Base-by-base conservation (phyloP, 2,329 filamentous ascomycete genomes). In the Fusarium tricinctum region DNA sequence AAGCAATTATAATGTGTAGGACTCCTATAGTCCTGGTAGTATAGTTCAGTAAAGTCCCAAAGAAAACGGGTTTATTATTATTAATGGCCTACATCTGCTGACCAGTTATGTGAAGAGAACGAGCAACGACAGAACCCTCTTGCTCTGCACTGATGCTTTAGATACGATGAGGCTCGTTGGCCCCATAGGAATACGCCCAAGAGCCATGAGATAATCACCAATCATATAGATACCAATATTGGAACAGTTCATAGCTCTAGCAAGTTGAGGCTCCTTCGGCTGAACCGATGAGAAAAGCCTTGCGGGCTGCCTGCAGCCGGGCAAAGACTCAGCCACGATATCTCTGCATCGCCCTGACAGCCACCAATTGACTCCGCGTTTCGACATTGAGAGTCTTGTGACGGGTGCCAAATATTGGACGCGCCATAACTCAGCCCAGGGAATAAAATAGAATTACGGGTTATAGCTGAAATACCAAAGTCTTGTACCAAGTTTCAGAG, bases 251-350 rank as follows among this genome's bases (percentile, higher is more conserved):
- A 20, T 20, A 39, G 30, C 15, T 42, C 42, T 12, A n/a, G 17
- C 30, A 28, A 43, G 14, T 39, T 57, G 58, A 58, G 32, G 51
- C 53, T 49, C 46, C 17, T 50, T 50, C 47, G 49, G 59, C 42
- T 17, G 26, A 32, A 22, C 42, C 49, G 55, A 51, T 43, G 56
- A 55, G 51, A 40, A 46, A 58, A 45, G 58, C 57, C 63, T 54
- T 39, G 40, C 23, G 48, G 32, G 26, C 33, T 47, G 45, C 49
- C 54, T 65, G 28, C 45, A 58, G 46, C 58, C 55, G 59, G 65
- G 71, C 67, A 56, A 66, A 20, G 45, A 40, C 71, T 68, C 57
- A 68, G 71, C 67, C 71, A 67, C 50, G 35, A 38, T 38, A n/a
- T n/a, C 17, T n/a, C 19, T 38, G 35, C 23, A 17, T 39, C 51